Conservation (phyloP, 169 alveolate species). For the Cystoisospora suis region DNA sequence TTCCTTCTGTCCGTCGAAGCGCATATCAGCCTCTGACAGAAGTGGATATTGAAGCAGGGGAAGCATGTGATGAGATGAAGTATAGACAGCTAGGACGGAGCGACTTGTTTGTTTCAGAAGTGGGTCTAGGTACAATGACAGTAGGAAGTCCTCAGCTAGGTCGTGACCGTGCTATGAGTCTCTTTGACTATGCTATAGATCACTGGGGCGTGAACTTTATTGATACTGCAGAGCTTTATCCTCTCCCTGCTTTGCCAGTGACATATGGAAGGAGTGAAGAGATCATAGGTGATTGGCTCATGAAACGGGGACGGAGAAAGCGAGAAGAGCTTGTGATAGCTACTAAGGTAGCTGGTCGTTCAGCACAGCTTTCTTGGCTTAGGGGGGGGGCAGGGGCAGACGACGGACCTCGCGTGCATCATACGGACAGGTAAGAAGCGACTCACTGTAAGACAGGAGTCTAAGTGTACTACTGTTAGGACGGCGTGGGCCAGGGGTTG, state of each 20-base stretch:
- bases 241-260: slow-evolving; percentile 79
- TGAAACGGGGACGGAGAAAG: not conserved
- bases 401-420: too few species aligned
- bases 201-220: slow-evolving; percentile 78
- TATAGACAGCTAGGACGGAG: slow-evolving; percentile 69
- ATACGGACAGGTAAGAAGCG: too few species aligned
- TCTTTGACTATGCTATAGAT: slow-evolving; percentile 82
- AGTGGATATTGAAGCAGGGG: not conserved
- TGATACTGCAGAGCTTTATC: slow-evolving; percentile 88
- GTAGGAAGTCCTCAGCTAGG: slow-evolving; percentile 78
- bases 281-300: slow-evolving; percentile 49
- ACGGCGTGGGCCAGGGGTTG: too few species aligned
- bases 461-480: too few species aligned
- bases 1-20: not conserved
- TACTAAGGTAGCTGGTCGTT: slow-evolving; percentile 79
- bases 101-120: slow-evolving; percentile 79
- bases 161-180: slow-evolving; percentile 72
- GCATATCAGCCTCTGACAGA: slow-evolving; percentile 11
- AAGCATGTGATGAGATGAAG: not conserved
- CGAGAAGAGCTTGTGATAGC: slow-evolving; percentile 76
- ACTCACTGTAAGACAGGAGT: too few species aligned
- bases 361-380: slow-evolving; percentile 71
- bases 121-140: slow-evolving; percentile 89
- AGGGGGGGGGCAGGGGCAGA: too few species aligned
- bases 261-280: slow-evolving; percentile 77